Conservation (phyloP, 768 basidiomycete species). For the Exsudoporus frostii region DNA sequence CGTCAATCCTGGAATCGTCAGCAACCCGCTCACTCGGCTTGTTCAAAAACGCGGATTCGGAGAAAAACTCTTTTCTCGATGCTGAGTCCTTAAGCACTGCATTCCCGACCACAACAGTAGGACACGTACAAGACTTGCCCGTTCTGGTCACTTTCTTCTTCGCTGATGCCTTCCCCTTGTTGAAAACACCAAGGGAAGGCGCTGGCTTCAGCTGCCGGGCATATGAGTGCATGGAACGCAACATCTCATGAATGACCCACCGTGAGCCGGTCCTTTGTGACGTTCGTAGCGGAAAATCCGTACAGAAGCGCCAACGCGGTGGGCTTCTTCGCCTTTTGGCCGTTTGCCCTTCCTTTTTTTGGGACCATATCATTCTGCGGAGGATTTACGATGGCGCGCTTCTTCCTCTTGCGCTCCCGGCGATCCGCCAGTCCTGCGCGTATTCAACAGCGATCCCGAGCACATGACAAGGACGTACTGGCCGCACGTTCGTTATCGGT, state of each 20-base stretch:
- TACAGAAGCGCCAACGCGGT: slow-evolving; percentile 36
- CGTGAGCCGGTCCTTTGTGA: slow-evolving; percentile 36
- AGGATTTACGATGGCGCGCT: slow-evolving; percentile 48
- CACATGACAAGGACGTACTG: slow-evolving; percentile 28
- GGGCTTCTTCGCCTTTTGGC: slow-evolving; percentile 21
- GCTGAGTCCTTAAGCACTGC: slow-evolving; percentile 7
- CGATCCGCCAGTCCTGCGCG: slow-evolving; percentile 59
- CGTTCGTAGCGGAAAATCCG: slow-evolving; percentile 37
- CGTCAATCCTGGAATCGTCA: slow-evolving; percentile 5
- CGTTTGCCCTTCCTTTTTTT: slow-evolving; percentile 13
- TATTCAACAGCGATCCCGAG: background rate
- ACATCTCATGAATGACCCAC: slow-evolving; percentile 15
- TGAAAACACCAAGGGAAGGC: slow-evolving; percentile 34
- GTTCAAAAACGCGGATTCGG: slow-evolving; percentile 46
- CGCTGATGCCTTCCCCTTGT: slow-evolving; percentile 34
- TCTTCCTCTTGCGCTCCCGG: slow-evolving; percentile 59
- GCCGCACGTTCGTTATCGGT: slow-evolving; percentile 36
- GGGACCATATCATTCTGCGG: slow-evolving; percentile 3
- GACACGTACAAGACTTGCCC: slow-evolving; percentile 15
- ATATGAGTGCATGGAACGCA: background rate
- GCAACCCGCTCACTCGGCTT: slow-evolving; percentile 14
- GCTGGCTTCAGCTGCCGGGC: slow-evolving; percentile 28
- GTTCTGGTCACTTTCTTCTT: slow-evolving; percentile 19
- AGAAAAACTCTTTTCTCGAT: slow-evolving; percentile 35
- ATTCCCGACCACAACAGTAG: background rate